Conservation (phyloP, 2,329 filamentous ascomycete species). For the Aspergillus ochraceoroseus region DNA sequence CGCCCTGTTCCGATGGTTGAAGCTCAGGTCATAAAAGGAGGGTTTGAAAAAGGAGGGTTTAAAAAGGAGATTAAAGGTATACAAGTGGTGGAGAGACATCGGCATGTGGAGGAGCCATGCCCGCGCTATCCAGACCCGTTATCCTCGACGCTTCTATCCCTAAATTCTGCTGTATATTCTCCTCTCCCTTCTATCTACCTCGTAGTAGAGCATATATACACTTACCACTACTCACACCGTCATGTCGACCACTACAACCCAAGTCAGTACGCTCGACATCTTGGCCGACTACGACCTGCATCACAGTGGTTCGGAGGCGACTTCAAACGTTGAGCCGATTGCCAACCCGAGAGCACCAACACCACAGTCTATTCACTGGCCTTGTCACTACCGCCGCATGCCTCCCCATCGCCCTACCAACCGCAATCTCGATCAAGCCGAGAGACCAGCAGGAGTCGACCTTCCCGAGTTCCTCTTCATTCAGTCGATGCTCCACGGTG, state of each 20-base stretch:
- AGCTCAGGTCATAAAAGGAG: no score
- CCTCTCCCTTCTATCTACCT: background rate
- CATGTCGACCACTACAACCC: conserved; percentile 14
- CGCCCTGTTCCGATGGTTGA: no score
- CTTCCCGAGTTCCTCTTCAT: conserved; percentile 47
- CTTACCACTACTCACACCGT: conserved; percentile 24
- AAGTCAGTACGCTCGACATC: conserved; percentile 18
- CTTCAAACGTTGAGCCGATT: background rate
- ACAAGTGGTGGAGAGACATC: no score
- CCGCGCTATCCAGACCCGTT: no score
- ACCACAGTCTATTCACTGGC: conserved; percentile 40
- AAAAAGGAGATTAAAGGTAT: no score
- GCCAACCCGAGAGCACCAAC: background rate
- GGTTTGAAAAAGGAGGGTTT: no score
- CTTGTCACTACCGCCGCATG: conserved; percentile 46
- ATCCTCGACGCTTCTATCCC: no score
- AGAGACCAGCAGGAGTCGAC: conserved; percentile 46
- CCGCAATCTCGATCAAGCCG: conserved; percentile 39
- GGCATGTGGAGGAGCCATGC: no score
- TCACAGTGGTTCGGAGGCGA: conserved; percentile 19
- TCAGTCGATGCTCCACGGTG: conserved; percentile 49
- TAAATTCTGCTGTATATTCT: no score
- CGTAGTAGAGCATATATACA: background rate
- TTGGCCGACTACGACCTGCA: conserved; percentile 29
- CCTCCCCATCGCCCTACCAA: conserved; percentile 48